Evolutionary conservation across 352 stramenopile species (phyloP).

Genomic region (Globisporangium carolinianum): DNA sequence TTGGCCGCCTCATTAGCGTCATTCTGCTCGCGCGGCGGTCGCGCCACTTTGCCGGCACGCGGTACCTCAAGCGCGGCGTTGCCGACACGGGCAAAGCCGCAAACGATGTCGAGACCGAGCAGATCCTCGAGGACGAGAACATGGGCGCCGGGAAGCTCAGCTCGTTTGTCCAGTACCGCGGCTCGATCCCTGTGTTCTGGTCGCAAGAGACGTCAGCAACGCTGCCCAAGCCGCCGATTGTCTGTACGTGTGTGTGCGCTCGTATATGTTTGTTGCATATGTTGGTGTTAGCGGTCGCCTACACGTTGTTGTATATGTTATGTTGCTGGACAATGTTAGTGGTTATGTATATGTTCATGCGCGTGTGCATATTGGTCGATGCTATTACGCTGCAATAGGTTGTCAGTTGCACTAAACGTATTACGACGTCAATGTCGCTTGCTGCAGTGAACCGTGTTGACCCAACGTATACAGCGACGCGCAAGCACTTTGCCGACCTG

Average conservation of each 20-base stretch:
- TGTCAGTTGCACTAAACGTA: too few species aligned
- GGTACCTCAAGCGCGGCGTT: slow-evolving; percentile 97
- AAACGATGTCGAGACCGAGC: slow-evolving; percentile 99
- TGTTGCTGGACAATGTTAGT: background rate
- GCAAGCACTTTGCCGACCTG: slow-evolving; percentile 92
- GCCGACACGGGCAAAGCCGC: slow-evolving; percentile 98
- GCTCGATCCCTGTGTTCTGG: slow-evolving; percentile 99
- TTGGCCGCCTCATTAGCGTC: slow-evolving; percentile 93
- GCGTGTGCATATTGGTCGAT: too few species aligned
- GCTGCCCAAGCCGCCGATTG: slow-evolving; percentile 97
- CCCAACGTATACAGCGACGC: slow-evolving; percentile 93
- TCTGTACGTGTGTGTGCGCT: slow-evolving; percentile 25
- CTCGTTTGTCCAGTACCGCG: slow-evolving; percentile 96
- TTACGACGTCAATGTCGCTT: too few species aligned
- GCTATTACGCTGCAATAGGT: too few species aligned
- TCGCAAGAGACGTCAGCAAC: slow-evolving; percentile 97
- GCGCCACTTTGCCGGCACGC: slow-evolving; percentile 97
- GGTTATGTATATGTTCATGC: too few species aligned
- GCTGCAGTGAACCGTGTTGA: slow-evolving; percentile 91
- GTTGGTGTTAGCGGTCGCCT: too few species aligned
- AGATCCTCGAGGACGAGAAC: slow-evolving; percentile 90
- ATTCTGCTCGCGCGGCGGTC: slow-evolving; percentile 95
- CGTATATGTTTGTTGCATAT: too few species aligned
- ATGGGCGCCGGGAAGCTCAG: slow-evolving; percentile 91
- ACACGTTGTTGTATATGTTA: background rate